Evolutionary conservation across 192 early-diverging fungal species (phyloP), one percentile per base, ranked within the genome.

Genomic region (Coemansia reversa): DNA sequence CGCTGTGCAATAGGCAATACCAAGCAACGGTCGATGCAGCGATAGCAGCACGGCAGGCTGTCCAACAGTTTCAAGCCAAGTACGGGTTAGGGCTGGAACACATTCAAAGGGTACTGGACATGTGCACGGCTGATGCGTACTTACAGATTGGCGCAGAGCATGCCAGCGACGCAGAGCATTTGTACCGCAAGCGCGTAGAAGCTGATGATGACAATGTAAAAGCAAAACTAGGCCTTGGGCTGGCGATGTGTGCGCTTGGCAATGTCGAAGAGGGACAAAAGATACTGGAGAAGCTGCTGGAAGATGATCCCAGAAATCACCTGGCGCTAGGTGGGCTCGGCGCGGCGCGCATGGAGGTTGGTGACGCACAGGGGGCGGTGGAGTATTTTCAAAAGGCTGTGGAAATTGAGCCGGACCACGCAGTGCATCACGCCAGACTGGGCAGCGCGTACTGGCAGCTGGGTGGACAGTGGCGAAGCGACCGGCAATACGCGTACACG

Each of bases 361-460:
- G 79, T 29, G 78, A 91, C 33, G 71, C 70, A 52, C 65, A 76
- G 7, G 66, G 82, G 28, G 90, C 94, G 0, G 62, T 84, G 7
- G 69, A 80, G 14, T 77, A 71, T 19, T 71, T 91, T 25, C 63
- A 71, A 22, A 71, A 85, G 19, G 86, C 88, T 2, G 72, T 88
- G 23, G 77, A 81, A 2, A 70, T 83, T 16, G 74, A 74, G 0
- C 79, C 81, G 2, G 55, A 75, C 29, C 49, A 81, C 8, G 87
- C 88, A 7, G 48, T 79, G 30, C 84, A 89, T 64, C 71, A 84
- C 29, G 91, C 86, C 52, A 76, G 90, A 2, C 55, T 93, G 4
- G 94, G 92, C 4, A 71, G 84, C 22, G 82, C 87, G 1, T 91
- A 90, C 64, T 98, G 93, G 90, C 84, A 70, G 12, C 78, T 89